These are phyloP conservation scores for Cladophialophora yegresii DNA, from an alignment of 2,329 filamentous ascomycete species.

Conservation along the genomic window DNA sequence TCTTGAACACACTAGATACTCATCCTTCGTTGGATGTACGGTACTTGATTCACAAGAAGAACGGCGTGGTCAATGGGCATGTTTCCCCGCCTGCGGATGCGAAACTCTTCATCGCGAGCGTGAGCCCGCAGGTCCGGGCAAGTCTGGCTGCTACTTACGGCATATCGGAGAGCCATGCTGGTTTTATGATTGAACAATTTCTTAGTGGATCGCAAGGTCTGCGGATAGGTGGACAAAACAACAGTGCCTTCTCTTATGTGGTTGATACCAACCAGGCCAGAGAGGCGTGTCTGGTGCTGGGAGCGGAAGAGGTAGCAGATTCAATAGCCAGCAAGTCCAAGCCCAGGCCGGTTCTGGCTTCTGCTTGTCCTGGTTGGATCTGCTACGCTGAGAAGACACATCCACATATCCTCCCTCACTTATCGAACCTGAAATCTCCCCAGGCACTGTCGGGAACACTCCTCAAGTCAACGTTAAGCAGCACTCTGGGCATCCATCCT, in stretches of 20 bases:
- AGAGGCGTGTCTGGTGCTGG: conserved; percentile 78
- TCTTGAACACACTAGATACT: conserved; percentile 76
- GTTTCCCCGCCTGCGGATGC: conserved; percentile 48
- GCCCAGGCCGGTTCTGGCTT: conserved; percentile 63
- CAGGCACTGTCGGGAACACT: conserved; percentile 90
- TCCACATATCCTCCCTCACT: conserved; percentile 84
- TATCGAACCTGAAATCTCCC: conserved; percentile 89
- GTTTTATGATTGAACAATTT: conserved; percentile 79
- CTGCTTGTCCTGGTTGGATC: conserved; percentile 95
- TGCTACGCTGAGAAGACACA: conserved; percentile 99
- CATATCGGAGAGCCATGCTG: conserved; percentile 71
- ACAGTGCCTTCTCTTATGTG: conserved; percentile 83
- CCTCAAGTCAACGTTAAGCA: conserved; percentile 80
- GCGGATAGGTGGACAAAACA: conserved; percentile 67
- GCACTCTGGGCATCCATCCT: conserved; percentile 69
- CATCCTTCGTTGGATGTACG: conserved; percentile 46
- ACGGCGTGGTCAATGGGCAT: conserved; percentile 51
- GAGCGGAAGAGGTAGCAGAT: conserved; percentile 68
- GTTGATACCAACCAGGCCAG: conserved; percentile 84
- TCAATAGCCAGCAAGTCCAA: conserved; percentile 38
- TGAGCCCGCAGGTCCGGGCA: conserved; percentile 87
- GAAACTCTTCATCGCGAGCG: conserved; percentile 84
- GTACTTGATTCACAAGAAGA: conserved; percentile 46
- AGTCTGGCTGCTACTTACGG: conserved; percentile 83
- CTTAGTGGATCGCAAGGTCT: conserved; percentile 71